These are phyloP conservation scores for Colletotrichum graminicola DNA, from an alignment of 2,329 filamentous ascomycete genomes.

Conservation along the genomic window DNA sequence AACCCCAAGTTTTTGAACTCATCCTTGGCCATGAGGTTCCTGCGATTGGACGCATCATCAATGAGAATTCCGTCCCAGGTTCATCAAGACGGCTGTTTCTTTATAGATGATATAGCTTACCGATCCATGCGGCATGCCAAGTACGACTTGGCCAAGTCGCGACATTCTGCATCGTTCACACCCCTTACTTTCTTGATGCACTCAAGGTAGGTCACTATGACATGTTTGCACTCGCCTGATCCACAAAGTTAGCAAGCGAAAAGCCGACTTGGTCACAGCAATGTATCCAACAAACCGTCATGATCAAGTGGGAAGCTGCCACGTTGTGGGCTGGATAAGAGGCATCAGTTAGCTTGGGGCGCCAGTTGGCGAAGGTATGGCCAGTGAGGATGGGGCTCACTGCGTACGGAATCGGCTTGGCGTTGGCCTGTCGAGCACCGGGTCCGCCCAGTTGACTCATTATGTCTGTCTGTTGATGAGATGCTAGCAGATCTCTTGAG, in stretches of 20 bases:
- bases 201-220: slow-evolving; percentile 86
- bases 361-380: background rate
- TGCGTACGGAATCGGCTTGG: slow-evolving; percentile 78
- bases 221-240: slow-evolving; percentile 89
- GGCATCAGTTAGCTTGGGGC: slow-evolving; percentile 10
- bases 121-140: slow-evolving; percentile 93
- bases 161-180: slow-evolving; percentile 87
- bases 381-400: slow-evolving; percentile 5
- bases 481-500: background rate
- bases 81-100: background rate
- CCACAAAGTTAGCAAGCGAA: slow-evolving; percentile 18
- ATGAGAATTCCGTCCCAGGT: background rate
- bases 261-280: background rate
- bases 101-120: slow-evolving; percentile 59
- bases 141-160: slow-evolving; percentile 88
- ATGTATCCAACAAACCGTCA: slow-evolving; percentile 66
- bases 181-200: slow-evolving; percentile 89
- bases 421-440: slow-evolving; percentile 71
- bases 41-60: slow-evolving; percentile 50
- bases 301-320: slow-evolving; percentile 98
- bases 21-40: slow-evolving; percentile 96
- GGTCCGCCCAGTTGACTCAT: slow-evolving; percentile 79
- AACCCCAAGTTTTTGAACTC: slow-evolving; percentile 96
- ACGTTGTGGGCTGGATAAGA: slow-evolving; percentile 77
- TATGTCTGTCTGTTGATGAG: background rate